Conservation (phyloP, 2,329 filamentous ascomycete genomes). For the Cordyceps cateniannulata region DNA sequence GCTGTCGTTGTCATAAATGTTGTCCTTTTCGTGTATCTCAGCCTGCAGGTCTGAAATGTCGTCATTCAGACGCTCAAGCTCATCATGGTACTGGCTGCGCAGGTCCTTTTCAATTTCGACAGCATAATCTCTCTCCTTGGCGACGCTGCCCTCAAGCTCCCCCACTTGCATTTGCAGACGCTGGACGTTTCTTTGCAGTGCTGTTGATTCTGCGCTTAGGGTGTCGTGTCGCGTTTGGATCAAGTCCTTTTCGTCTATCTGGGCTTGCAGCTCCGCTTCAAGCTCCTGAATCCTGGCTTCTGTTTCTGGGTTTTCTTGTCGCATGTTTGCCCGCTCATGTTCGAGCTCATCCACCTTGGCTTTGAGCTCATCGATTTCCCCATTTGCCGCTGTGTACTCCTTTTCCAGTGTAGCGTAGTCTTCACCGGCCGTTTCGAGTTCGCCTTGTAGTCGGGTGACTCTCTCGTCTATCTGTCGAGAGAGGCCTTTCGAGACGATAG, state of each 20-base stretch:
- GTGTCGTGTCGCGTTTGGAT: constrained; percentile 64
- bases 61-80: constrained; percentile 45
- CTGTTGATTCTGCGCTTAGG: constrained; percentile 56
- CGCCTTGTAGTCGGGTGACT: constrained; percentile 57
- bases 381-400: constrained; percentile 39
- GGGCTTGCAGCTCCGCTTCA: constrained; percentile 52
- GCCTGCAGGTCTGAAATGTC: constrained; percentile 58
- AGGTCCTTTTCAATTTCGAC: constrained; percentile 56
- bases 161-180: constrained; percentile 39
- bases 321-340: constrained; percentile 19
- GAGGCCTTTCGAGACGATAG: constrained; percentile 66
- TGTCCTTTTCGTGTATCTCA: constrained; percentile 62
- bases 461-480: constrained; percentile 71
- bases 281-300: constrained; percentile 45
- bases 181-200: constrained; percentile 59
- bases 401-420: constrained; percentile 47
- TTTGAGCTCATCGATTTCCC: constrained; percentile 40
- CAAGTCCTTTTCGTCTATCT: constrained; percentile 60
- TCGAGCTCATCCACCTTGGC: constrained; percentile 36
- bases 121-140: constrained; percentile 50
- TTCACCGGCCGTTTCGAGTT: constrained; percentile 49
- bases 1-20: constrained; percentile 62
- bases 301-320: constrained; percentile 25
- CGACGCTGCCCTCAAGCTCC: constrained; percentile 42
- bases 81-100: constrained; percentile 34